Evolutionary conservation across 352 stramenopile genomes (phyloP).

Genomic region (Globisporangium camurandrum): DNA sequence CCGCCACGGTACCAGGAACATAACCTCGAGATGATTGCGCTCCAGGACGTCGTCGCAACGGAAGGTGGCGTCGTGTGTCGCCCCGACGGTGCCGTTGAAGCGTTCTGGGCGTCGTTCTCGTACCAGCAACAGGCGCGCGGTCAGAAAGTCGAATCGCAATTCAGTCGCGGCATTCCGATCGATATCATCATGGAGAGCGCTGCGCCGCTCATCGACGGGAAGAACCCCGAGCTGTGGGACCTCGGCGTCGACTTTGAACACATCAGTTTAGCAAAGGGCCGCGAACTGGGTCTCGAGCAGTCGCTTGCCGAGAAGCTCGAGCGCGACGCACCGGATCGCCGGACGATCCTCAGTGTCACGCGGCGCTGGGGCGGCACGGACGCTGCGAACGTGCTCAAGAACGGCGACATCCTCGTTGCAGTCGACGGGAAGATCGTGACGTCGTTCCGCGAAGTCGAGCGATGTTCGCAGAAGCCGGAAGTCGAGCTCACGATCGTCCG

Average conservation of each 20-base stretch:
- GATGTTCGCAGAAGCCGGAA: conserved; percentile 64
- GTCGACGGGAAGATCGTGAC: conserved; percentile 80
- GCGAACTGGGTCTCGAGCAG: conserved; percentile 80
- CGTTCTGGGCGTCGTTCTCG: conserved; percentile 85
- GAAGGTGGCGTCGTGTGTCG: conserved; percentile 80
- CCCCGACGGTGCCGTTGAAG: conserved; percentile 55
- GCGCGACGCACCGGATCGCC: conserved; percentile 51
- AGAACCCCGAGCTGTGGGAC: conserved; percentile 70
- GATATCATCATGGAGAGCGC: conserved; percentile 87
- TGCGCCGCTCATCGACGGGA: conserved; percentile 54
- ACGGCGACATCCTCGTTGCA: conserved; percentile 83
- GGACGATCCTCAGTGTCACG: conserved; percentile 75
- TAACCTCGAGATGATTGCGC: conserved; percentile 82
- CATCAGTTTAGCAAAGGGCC: conserved; percentile 83
- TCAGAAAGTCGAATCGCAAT: conserved; percentile 80
- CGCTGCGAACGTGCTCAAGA: conserved; percentile 54
- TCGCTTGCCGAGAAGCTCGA: conserved; percentile 70
- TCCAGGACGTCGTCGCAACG: conserved; percentile 77
- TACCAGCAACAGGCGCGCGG: conserved; percentile 71
- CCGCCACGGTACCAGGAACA: conserved; percentile 83
- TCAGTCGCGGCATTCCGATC: conserved; percentile 82
- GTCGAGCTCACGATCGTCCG: conserved; percentile 84
- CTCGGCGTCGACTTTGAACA: conserved; percentile 83
- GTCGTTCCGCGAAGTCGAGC: conserved; percentile 83
- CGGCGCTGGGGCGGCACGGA: conserved; percentile 73